Percentiles rank a stretch among this genome's conserved stretches.
These are phyloP conservation scores for Pisolithus orientalis DNA, from an alignment of 768 basidiomycete genomes.

Conservation along the genomic window DNA sequence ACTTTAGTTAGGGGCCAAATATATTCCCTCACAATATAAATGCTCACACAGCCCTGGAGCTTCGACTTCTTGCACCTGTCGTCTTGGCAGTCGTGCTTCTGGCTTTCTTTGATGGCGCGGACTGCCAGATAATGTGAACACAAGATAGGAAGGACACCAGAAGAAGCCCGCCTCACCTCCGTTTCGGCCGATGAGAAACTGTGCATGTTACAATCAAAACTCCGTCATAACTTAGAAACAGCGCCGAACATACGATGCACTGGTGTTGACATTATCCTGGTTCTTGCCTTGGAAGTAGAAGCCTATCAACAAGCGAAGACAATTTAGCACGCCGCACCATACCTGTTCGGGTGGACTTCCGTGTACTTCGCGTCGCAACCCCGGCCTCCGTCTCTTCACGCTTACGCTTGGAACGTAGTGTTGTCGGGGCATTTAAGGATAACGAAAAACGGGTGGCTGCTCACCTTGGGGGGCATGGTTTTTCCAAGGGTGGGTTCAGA, in stretches of 20 bases:
- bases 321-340: conserved; percentile 8
- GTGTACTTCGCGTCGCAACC: conserved; percentile 38
- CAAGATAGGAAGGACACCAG: too few species aligned
- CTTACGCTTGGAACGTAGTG: conserved; percentile 43
- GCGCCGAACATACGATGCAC: conserved; percentile 22
- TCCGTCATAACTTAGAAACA: not conserved
- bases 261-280: conserved; percentile 5
- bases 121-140: too few species aligned
- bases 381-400: conserved; percentile 35
- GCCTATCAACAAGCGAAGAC: not conserved
- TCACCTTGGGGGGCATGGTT: conserved; percentile 1
- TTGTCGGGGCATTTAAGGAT: not conserved
- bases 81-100: conserved; percentile 21
- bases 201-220: not conserved
- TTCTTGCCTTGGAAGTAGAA: conserved; percentile 7
- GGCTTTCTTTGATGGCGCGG: conserved; percentile 36
- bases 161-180: conserved; percentile 19
- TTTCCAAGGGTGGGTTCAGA: too few species aligned
- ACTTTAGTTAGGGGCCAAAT: not conserved
- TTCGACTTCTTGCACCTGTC: conserved; percentile 9
- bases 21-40: conserved; percentile 8
- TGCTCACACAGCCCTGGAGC: conserved; percentile 11
- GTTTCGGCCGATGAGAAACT: conserved; percentile 9
- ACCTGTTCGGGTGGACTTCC: conserved; percentile 37
- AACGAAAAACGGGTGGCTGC: not conserved